Conservation (phyloP, 2,329 filamentous ascomycete species). For the Aspergillus sp. region DNA sequence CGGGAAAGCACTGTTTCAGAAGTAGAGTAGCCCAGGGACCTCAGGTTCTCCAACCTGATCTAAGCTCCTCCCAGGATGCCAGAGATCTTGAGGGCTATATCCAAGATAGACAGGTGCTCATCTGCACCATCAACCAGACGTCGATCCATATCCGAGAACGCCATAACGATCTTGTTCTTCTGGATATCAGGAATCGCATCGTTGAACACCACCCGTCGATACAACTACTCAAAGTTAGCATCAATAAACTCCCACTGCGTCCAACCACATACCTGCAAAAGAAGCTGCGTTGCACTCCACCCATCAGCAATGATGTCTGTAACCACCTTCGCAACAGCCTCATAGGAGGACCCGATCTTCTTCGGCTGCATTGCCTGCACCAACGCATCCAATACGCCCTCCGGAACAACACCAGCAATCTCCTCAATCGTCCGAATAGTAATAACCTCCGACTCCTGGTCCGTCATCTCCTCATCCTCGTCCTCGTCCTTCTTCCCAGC, state of each 20-base stretch:
- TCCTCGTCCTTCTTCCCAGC: constrained; percentile 50
- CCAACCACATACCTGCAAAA: constrained; percentile 65
- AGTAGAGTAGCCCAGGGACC: neutral
- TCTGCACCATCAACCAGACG: constrained; percentile 91
- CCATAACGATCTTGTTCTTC: constrained; percentile 84
- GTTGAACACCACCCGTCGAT: constrained; percentile 78
- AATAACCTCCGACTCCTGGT: constrained; percentile 56
- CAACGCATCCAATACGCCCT: constrained; percentile 68
- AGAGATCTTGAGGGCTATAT: constrained; percentile 79
- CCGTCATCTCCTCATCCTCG: constrained; percentile 63
- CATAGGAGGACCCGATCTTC: constrained; percentile 66
- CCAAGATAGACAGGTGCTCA: constrained; percentile 88
- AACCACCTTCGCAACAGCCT: constrained; percentile 73
- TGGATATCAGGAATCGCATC: constrained; percentile 80
- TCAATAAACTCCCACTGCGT: constrained; percentile 9
- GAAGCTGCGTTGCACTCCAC: constrained; percentile 90
- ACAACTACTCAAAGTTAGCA: constrained; percentile 41
- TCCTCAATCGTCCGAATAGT: constrained; percentile 84
- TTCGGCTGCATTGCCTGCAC: constrained; percentile 74
- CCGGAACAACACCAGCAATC: constrained; percentile 92
- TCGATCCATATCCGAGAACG: constrained; percentile 95
- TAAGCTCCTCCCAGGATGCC: constrained; percentile 59
- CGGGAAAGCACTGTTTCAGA: neutral
- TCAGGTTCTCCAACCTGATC: neutral
- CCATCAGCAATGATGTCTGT: constrained; percentile 93